phyloP scores from a whole-genome alignment of 75 land plant species.

The Picea sitchensis region DNA sequence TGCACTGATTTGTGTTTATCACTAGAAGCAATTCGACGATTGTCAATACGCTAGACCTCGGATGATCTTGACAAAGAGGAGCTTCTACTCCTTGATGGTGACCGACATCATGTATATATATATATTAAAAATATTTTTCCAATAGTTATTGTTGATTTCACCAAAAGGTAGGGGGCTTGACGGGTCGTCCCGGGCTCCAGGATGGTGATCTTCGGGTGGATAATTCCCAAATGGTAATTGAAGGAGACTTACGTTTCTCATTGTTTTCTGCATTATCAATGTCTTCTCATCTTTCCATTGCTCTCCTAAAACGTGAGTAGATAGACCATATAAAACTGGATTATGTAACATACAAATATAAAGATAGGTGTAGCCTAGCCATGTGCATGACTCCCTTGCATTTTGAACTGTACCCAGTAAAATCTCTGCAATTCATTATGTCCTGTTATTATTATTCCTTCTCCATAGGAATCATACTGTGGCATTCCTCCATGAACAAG shows the following conservation, averaged over 20 bases:
- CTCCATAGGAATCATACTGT: constrained; percentile 89
- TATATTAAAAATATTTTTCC: too few species aligned
- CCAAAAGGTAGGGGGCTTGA: too few species aligned
- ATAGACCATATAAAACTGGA: constrained; percentile 81
- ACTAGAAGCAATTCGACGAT: constrained; percentile 19
- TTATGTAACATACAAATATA: constrained; percentile 88
- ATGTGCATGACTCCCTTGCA: constrained; percentile 87
- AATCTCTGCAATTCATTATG: constrained; percentile 88
- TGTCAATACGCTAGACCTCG: constrained; percentile 13
- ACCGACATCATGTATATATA: constrained; percentile 12
- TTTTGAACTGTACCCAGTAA: constrained; percentile 93
- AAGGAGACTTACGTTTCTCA: too few species aligned
- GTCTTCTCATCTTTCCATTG: too few species aligned
- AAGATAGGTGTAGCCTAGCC: constrained; percentile 89
- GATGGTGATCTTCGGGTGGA: too few species aligned
- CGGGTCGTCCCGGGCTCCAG: too few species aligned
- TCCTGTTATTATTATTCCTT: constrained; percentile 89
- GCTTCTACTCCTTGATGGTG: constrained; percentile 49
- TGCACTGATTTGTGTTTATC: constrained; percentile 28
- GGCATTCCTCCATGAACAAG: constrained; percentile 54
- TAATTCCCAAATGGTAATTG: too few species aligned
- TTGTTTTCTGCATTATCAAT: too few species aligned
- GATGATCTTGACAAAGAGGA: constrained; percentile 29
- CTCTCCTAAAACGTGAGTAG: constrained; percentile 32
- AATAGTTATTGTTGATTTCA: too few species aligned